These are phyloP conservation scores for Lentinula aciculospora DNA, from an alignment of 768 basidiomycete species.

Conservation along the genomic window DNA sequence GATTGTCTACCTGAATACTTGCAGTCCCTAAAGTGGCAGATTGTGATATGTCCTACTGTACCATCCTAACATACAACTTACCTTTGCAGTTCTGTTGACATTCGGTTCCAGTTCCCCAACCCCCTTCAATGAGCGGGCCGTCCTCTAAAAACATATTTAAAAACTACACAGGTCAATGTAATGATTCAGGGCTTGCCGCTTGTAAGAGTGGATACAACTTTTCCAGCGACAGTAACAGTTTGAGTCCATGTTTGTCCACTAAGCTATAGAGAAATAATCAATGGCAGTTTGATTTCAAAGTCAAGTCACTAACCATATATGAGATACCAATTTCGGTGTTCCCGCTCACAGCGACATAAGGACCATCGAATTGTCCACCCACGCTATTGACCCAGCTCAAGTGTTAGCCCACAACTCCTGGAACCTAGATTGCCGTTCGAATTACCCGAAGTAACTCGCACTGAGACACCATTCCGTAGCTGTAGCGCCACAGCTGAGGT, in stretches of 20 bases:
- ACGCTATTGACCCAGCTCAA: neutral
- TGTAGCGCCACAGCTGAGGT: neutral
- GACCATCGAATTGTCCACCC: neutral
- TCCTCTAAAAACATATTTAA: slow-evolving; percentile 2
- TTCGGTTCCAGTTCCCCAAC: slow-evolving; percentile 12
- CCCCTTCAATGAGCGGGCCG: slow-evolving; percentile 8
- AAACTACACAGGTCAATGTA: neutral
- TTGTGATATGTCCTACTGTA: neutral
- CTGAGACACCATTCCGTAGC: slow-evolving; percentile 4
- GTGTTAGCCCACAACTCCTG: neutral
- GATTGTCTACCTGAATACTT: neutral
- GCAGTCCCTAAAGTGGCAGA: neutral
- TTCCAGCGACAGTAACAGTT: slow-evolving; percentile 7
- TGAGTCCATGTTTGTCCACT: slow-evolving; percentile 8
- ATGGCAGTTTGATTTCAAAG: neutral
- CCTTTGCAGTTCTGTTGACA: slow-evolving; percentile 10
- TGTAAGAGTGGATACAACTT: slow-evolving; percentile 8
- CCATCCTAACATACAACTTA: neutral
- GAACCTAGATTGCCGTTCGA: neutral
- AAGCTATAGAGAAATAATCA: neutral
- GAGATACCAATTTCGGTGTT: slow-evolving; percentile 3
- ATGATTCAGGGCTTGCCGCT: neutral
- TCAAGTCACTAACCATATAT: neutral
- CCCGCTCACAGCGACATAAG: neutral
- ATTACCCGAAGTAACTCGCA: slow-evolving; percentile 6